Percentiles rank a stretch among this genome's conserved stretches.
phyloP scores from a whole-genome alignment of 1,284 basidiomycete species.

The Tilletia horrida region DNA sequence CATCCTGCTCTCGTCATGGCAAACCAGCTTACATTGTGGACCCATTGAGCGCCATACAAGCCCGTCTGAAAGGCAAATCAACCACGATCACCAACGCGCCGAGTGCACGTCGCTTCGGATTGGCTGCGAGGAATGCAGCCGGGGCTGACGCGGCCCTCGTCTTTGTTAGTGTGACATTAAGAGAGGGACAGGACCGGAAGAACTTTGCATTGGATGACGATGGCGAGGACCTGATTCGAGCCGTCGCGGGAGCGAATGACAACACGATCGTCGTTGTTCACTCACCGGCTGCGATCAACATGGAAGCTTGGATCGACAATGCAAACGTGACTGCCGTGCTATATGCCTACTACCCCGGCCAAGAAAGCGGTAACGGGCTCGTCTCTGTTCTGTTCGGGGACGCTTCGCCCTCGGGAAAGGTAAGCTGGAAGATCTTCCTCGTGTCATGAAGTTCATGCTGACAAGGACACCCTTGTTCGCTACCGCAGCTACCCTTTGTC shows the following conservation, averaged over 20 bases:
- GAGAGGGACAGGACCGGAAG: slow-evolving; percentile 67
- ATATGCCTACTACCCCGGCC: slow-evolving; percentile 39
- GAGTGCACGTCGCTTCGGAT: slow-evolving; percentile 56
- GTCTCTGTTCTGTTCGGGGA: slow-evolving; percentile 44
- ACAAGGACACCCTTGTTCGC: no score
- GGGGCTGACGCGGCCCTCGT: slow-evolving; percentile 60
- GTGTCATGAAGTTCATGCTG: no score
- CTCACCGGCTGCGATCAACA: slow-evolving; percentile 35
- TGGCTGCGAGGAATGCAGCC: slow-evolving; percentile 62
- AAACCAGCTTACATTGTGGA: slow-evolving; percentile 33
- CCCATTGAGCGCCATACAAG: slow-evolving; percentile 31
- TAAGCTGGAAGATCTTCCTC: no score
- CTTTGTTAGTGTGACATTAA: slow-evolving; percentile 72
- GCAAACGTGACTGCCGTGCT: slow-evolving; percentile 48
- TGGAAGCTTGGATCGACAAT: slow-evolving; percentile 41
- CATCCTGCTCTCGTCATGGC: neutral
- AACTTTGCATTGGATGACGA: slow-evolving; percentile 76
- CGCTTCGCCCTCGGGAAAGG: slow-evolving; percentile 36
- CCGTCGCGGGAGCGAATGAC: slow-evolving; percentile 39
- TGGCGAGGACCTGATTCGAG: slow-evolving; percentile 61
- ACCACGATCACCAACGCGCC: slow-evolving; percentile 23
- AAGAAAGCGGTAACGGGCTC: slow-evolving; percentile 40
- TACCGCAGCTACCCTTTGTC: slow-evolving; percentile 36
- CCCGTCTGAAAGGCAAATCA: slow-evolving; percentile 22
- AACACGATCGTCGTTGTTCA: slow-evolving; percentile 49